Evolutionary conservation across 805 yeast species (phyloP).

Genomic region (Maudiozyma pseudohumilis): DNA sequence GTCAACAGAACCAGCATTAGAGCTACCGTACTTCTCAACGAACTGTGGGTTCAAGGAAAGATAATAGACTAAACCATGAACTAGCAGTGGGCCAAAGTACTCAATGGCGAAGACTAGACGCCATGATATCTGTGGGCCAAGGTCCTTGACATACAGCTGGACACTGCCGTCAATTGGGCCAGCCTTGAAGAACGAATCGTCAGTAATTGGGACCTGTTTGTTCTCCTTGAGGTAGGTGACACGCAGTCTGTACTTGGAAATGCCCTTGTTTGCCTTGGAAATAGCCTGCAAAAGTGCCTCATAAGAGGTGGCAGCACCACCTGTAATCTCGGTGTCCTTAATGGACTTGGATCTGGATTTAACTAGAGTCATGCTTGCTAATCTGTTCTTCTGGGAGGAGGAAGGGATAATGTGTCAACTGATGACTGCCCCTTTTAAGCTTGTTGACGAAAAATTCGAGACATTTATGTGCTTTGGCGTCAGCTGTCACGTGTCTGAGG

Average conservation of each 20-base stretch:
- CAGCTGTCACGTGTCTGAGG: too few species aligned
- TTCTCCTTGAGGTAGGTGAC: constrained; percentile 34
- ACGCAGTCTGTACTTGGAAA: constrained; percentile 45
- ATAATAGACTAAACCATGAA: constrained; percentile 62
- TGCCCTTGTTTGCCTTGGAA: constrained; percentile 33
- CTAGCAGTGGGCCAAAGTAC: constrained; percentile 78
- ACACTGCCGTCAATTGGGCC: constrained; percentile 28
- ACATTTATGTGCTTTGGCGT: too few species aligned
- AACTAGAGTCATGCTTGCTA: constrained; percentile 29
- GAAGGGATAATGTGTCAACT: too few species aligned
- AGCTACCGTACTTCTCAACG: constrained; percentile 9
- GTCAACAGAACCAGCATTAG: constrained; percentile 8
- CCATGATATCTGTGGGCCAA: constrained; percentile 93
- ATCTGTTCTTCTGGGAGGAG: too few species aligned
- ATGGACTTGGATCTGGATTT: constrained; percentile 53
- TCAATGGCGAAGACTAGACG: constrained; percentile 80
- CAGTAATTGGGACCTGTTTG: constrained; percentile 26
- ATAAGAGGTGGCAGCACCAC: constrained; percentile 32
- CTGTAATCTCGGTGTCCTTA: constrained; percentile 35
- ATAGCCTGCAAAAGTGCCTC: constrained; percentile 36
- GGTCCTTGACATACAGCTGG: constrained; percentile 63
- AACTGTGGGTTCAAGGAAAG: constrained; percentile 17
- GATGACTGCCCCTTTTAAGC: too few species aligned
- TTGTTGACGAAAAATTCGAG: too few species aligned
- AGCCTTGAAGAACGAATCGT: constrained; percentile 24